phyloP scores from a whole-genome alignment of 1,139 yeast species.

The Meyerozyma smithsonii region DNA sequence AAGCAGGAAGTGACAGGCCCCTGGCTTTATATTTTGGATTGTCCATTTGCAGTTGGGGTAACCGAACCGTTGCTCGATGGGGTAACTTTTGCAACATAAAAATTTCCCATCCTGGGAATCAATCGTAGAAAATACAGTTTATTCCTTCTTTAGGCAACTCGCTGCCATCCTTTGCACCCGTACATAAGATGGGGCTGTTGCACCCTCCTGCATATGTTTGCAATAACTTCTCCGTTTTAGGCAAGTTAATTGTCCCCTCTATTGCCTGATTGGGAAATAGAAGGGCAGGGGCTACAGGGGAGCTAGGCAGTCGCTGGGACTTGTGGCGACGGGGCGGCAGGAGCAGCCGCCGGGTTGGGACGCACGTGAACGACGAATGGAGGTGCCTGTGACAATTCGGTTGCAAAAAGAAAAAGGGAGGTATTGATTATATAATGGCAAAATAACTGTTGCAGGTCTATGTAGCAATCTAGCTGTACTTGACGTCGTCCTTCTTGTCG shows the following conservation, averaged over 20 bases:
- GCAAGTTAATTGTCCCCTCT: neutral
- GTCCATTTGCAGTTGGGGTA: conserved; percentile 3
- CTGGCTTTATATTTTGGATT: conserved; percentile 2
- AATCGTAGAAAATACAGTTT: neutral
- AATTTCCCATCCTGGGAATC: conserved; percentile 1
- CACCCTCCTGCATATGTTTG: neutral
- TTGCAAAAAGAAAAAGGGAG: neutral
- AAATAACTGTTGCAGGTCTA: neutral
- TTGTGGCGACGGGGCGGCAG: too few species aligned
- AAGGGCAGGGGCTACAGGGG: neutral
- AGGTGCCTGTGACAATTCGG: too few species aligned
- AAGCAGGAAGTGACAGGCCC: neutral
- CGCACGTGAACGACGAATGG: too few species aligned
- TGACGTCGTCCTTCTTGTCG: conserved; percentile 1
- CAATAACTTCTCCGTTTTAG: neutral
- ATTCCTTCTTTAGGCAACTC: conserved; percentile 1
- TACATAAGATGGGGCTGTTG: neutral
- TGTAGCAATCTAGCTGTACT: neutral
- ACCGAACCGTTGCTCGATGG: neutral
- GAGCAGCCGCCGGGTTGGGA: too few species aligned
- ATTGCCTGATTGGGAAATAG: neutral
- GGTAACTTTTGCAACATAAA: conserved; percentile 1
- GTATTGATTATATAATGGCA: neutral
- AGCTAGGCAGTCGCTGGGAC: too few species aligned
- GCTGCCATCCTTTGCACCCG: conserved; percentile 1